Evolutionary conservation across 805 yeast species (phyloP), one percentile per base, ranked within the genome.

Genomic region (Diddensiella transvaalensis): DNA sequence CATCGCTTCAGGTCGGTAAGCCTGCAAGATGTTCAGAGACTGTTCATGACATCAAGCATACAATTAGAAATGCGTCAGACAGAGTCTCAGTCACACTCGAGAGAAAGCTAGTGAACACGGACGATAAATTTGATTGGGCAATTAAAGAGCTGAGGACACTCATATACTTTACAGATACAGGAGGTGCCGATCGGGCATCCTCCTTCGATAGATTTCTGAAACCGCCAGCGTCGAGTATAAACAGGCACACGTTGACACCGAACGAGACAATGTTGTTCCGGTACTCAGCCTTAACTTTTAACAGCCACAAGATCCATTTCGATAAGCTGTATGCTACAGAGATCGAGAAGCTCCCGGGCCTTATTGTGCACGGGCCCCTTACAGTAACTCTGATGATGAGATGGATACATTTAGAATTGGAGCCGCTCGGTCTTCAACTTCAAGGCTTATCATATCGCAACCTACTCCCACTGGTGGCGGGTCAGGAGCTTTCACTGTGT

Each of bases 291-390:
- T 63, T 93, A 46, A 82, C 93, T 1, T 82, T 82, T 67, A 91
- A 91, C 62, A 74, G 95, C 2, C 99, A 91, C 65, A 75, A 76
- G 49, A 87, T 91, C 35, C 99, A 91, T 66, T 82, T 80, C 63
- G 86, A 87, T 60, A 62, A 64, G 3, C 54, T 54, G 0, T 87
- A 86, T 61, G 74, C 87, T 4, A 56, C 46, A 2, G 48, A 60
- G 0, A 59, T 57, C 1, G 98, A 91, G 59, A 72, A 77, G 0
- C 77, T 87, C 43, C 81, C 83, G 0, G 70, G 72, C 30, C 63
- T 82, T 0, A 67, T 91, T 0, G 82, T 84, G 0, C 96, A 87
- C 40, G 99, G 96, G 0, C 96, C 97, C 0, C 70, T 90, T 46
- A 69, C 85, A 49, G 75, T 85, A 1, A 80, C 84, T 5, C 53